Percentiles rank a stretch among this genome's conserved stretches.
phyloP scores from a whole-genome alignment of 352 stramenopile genomes.

The Globisporangium recalcitrans region DNA sequence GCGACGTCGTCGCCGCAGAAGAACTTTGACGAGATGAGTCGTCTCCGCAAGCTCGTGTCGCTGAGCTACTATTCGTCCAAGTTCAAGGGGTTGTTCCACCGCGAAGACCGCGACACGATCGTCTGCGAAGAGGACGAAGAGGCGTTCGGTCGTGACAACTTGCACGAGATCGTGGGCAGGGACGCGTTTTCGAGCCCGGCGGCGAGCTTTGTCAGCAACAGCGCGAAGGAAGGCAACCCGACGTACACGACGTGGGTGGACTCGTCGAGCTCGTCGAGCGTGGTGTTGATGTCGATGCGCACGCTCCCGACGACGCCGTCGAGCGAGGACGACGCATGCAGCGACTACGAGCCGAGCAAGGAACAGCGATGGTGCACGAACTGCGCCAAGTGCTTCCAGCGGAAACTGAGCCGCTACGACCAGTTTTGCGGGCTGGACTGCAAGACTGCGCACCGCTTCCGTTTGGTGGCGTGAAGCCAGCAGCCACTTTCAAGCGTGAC shows the following conservation, averaged over 20 bases:
- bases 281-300: conserved; percentile 15
- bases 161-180: conserved; percentile 48
- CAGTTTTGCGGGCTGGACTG: conserved; percentile 67
- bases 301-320: conserved; percentile 8
- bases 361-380: conserved; percentile 76
- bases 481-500: conserved; percentile 24
- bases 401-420: conserved; percentile 59
- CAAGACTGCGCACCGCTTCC: conserved; percentile 51
- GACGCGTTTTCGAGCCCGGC: conserved; percentile 23
- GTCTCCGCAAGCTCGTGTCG: conserved; percentile 55
- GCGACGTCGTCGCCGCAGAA: conserved; percentile 7
- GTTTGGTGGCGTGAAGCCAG: conserved; percentile 22
- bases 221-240: conserved; percentile 12
- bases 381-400: conserved; percentile 74
- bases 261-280: conserved; percentile 16
- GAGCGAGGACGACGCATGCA: neutral
- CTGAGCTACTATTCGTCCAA: conserved; percentile 52
- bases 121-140: conserved; percentile 57
- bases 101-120: conserved; percentile 52
- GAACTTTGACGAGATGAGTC: conserved; percentile 27
- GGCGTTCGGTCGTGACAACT: conserved; percentile 27
- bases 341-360: conserved; percentile 49
- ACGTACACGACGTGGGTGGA: conserved; percentile 18
- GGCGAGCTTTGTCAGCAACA: conserved; percentile 3
- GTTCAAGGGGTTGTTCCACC: conserved; percentile 46